Evolutionary conservation across 2,329 filamentous ascomycete genomes (phyloP), one percentile per base, ranked within the genome.

Genomic region (Dryadomyces sulphureus): DNA sequence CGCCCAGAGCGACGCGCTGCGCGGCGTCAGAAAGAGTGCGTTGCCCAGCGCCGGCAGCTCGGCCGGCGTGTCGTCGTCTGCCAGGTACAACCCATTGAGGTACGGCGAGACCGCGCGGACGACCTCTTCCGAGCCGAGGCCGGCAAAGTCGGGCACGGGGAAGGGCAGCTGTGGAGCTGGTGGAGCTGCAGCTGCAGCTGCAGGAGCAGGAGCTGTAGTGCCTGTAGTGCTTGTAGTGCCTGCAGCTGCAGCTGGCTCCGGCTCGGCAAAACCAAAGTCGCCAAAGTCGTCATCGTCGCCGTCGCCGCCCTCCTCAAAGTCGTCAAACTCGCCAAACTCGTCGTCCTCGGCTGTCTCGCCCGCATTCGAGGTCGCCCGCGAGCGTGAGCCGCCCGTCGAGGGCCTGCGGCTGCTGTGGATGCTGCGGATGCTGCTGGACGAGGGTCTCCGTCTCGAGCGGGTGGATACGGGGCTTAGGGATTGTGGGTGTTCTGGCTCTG

Each of bases 1-100:
- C 36, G 89, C 88, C 92, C 92, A 98, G 30, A 98, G 71, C 0
- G 92, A 95, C 47, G 85, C 80, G 50, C 85, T 93, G 48, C 89
- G 79, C 45, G 88, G 82, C 36, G 86, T 93, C 46, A 86, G 77
- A 63, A 95, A 92, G 43, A 87, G 75, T 39, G 82, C 68, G 50
- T 74, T 70, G 30, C 69, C 70, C 7, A 68, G 65, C n/a, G 67
- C 62, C 47, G 70, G 66, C 48, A 69, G 72, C 39, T 70, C 64
- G 6, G 65, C 60, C 16, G 72, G 68, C 19, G 8, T 11, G 45
- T 73, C 66, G 50, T 72, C 64, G 46, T 75, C 68, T 6, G 73
- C 67, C 2, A 78, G 74, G 55, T 84, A 88, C 48, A 85, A 68
- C 32, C 69, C 67, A 55, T 79, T 68, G 53, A 89, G 66, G 60